Evolutionary conservation across 768 basidiomycete species (phyloP).

Genomic region (Porphyrellus cyaneotinctus): DNA sequence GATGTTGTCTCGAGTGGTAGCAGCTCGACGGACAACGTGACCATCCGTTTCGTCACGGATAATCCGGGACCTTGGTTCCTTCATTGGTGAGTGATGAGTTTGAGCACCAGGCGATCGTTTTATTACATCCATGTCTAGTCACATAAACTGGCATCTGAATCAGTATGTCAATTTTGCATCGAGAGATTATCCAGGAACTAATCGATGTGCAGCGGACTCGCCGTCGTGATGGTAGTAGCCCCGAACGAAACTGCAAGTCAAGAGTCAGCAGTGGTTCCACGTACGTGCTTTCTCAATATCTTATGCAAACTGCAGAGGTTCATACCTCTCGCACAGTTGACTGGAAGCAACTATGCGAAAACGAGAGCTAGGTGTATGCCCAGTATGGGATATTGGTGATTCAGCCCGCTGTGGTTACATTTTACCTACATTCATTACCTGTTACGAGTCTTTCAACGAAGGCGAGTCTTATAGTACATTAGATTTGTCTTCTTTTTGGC

Average conservation of each 20-base stretch:
- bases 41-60: slow-evolving; percentile 57
- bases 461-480: no score
- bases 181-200: background rate
- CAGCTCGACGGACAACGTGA: slow-evolving; percentile 39
- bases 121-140: background rate
- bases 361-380: no score
- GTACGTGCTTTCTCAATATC: background rate
- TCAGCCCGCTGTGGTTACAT: no score
- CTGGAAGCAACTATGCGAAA: no score
- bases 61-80: slow-evolving; percentile 54
- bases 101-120: no score
- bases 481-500: no score
- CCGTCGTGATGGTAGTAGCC: background rate
- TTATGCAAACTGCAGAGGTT: background rate
- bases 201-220: background rate
- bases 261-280: background rate
- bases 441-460: no score
- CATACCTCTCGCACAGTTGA: no score
- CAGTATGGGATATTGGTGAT: no score
- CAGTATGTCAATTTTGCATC: background rate
- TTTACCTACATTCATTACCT: no score
- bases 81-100: background rate
- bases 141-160: background rate
- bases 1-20: slow-evolving; percentile 29
- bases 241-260: background rate